These are phyloP conservation scores for Drechmeria coniospora DNA, from an alignment of 2,329 filamentous ascomycete species.

Conservation along the genomic window DNA sequence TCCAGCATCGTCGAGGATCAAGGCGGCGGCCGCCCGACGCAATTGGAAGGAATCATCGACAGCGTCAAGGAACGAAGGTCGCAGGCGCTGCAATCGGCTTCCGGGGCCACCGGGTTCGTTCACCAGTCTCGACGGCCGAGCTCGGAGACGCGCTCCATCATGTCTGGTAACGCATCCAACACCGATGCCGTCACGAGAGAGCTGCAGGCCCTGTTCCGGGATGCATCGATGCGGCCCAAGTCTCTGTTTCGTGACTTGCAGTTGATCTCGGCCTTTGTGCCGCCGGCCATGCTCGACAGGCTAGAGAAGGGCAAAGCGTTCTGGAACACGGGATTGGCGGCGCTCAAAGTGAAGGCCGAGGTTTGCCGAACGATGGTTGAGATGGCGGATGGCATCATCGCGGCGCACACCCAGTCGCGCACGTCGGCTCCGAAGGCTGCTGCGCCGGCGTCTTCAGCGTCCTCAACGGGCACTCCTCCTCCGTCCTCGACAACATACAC, in stretches of 20 bases:
- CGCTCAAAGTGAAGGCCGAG: constrained; percentile 76
- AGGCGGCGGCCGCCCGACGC: constrained; percentile 22
- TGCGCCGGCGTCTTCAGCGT: too few species aligned
- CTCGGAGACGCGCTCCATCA: constrained; percentile 31
- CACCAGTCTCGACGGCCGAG: constrained; percentile 24
- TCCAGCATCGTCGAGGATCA: constrained; percentile 20
- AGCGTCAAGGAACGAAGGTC: constrained; percentile 54
- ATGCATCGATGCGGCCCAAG: constrained; percentile 55
- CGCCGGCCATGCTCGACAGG: constrained; percentile 42
- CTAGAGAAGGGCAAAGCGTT: constrained; percentile 63
- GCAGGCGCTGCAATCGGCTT: constrained; percentile 24
- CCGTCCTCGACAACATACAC: constrained; percentile 46
- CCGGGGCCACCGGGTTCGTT: constrained; percentile 16
- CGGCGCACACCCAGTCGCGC: constrained; percentile 49
- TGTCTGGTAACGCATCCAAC: constrained; percentile 34
- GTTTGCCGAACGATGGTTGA: constrained; percentile 67
- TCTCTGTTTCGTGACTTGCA: constrained; percentile 72
- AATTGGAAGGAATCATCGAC: constrained; percentile 52
- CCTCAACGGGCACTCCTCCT: constrained; percentile 26
- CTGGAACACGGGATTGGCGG: constrained; percentile 77
- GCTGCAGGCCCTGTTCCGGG: constrained; percentile 51
- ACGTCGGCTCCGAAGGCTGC: too few species aligned
- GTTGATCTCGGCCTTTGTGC: constrained; percentile 53
- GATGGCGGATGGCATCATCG: constrained; percentile 38
- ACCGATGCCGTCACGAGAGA: constrained; percentile 52